Base-by-base conservation (phyloP, 2,329 filamentous ascomycete species). In the Beauveria brongniartii region DNA sequence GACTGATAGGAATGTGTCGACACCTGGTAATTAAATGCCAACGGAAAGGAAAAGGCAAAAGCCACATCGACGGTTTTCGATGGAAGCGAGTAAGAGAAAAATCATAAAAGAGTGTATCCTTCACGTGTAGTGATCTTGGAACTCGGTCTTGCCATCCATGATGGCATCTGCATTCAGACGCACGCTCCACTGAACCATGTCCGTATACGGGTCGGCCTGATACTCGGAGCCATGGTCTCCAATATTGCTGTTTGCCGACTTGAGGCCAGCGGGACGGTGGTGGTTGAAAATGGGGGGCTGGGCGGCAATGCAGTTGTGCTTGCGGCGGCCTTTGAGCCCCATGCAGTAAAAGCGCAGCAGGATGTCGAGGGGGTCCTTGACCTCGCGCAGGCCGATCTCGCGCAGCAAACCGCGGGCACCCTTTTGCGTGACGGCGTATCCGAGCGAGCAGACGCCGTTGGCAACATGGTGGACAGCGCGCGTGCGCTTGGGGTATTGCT, bases 281-380 rank as follows among this genome's bases (percentile, higher is more conserved):
- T 78, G 75, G 30, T 77, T 72, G 65, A 82, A 77, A 4, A 82
- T 66, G 44, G 72, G 69, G 0, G 77, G 78, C 63, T 73, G 71
- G 1, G 72, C 68, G 0, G 74, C 71, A 63, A 80, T 34, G 68
- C 78, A 74, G 55, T 69, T 72, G 59, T 74, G 70, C 62, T 73
- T 63, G 56, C 68, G 65, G 55, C 72, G 68, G 1, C 70, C 68
- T 10, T 71, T 66, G 0, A 24, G 37, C 9, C 75, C 75, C 30
- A 76, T 74, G 64, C 79, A 81, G 69, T 78, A 77, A 55, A 76
- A 74, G 18, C 75, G 67, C 55, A 81, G 65, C 63, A 77, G 73
- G 30, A 78, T 69, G 63, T 82, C 80, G 62, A 73, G 76, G 0
- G 74, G 68, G n/a, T 67, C 67, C 18, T 69, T 72, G 55, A 79